Percentiles rank a stretch among this genome's conserved stretches.
Evolutionary conservation across 305 asterid genomes (phyloP).

Genomic region (Plantago coronopus): DNA sequence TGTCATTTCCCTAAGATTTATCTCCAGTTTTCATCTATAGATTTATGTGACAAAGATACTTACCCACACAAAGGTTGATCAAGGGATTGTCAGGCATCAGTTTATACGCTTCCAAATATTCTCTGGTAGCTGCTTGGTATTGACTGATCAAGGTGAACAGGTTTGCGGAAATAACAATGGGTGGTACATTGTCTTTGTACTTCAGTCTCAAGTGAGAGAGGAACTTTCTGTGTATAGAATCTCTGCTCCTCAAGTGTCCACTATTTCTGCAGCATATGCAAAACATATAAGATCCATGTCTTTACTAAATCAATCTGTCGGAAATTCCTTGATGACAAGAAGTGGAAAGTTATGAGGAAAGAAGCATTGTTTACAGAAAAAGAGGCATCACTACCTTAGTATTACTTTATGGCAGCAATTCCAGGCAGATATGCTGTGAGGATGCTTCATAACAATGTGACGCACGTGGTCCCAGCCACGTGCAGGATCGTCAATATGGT

Average conservation of each 20-base stretch:
- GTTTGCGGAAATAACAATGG: slow-evolving; percentile 67
- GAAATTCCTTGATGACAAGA: too few species aligned
- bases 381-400: slow-evolving; percentile 37
- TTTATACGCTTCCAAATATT: slow-evolving; percentile 75
- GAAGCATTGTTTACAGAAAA: neutral
- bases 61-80: slow-evolving; percentile 78
- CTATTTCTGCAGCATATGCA: slow-evolving; percentile 31
- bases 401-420: slow-evolving; percentile 80
- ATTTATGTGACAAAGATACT: slow-evolving; percentile 3
- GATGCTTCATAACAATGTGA: slow-evolving; percentile 54
- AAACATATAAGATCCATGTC: slow-evolving; percentile 17
- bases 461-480: slow-evolving; percentile 68
- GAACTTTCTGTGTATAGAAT: slow-evolving; percentile 56
- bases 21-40: slow-evolving; percentile 9
- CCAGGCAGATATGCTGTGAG: slow-evolving; percentile 86
- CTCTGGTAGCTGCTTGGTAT: slow-evolving; percentile 79
- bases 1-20: too few species aligned
- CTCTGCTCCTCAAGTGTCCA: slow-evolving; percentile 23
- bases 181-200: slow-evolving; percentile 65
- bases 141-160: slow-evolving; percentile 72
- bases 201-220: slow-evolving; percentile 49
- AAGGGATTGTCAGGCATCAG: slow-evolving; percentile 69
- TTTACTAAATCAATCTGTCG: too few species aligned
- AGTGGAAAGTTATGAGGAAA: neutral
- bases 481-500: slow-evolving; percentile 55